Conservation (phyloP, 2,329 filamentous ascomycete genomes). For the Aspergillus aculeatus region DNA sequence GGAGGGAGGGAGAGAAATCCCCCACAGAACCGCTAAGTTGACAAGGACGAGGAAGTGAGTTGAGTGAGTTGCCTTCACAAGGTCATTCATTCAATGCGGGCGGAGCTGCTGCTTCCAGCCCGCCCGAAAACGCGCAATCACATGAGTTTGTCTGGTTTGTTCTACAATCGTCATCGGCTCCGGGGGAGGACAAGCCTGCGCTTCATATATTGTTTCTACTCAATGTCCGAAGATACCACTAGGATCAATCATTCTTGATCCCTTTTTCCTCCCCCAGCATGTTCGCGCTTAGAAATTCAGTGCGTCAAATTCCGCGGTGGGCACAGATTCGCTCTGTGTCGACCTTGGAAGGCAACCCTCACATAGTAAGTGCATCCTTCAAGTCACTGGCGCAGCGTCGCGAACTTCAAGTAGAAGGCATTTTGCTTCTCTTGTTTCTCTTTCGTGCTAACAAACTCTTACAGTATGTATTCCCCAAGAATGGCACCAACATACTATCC, state of each 20-base stretch:
- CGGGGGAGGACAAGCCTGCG: background rate
- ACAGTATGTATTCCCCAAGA: constrained; percentile 51
- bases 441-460: constrained; percentile 15
- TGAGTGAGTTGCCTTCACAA: no score
- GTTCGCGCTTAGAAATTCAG: constrained; percentile 23
- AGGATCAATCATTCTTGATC: background rate
- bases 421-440: background rate
- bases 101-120: background rate
- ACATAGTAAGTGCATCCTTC: constrained; percentile 36
- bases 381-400: background rate
- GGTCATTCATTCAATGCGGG: background rate
- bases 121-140: constrained; percentile 24
- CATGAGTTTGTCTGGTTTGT: constrained; percentile 34
- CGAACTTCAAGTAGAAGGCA: background rate
- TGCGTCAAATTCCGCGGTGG: constrained; percentile 25
- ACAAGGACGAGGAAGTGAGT: background rate
- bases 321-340: constrained; percentile 33
- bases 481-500: constrained; percentile 51
- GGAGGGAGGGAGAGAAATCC: background rate
- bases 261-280: constrained; percentile 17
- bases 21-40: background rate
- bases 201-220: background rate
- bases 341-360: constrained; percentile 38
- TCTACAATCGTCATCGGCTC: constrained; percentile 13
- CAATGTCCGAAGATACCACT: background rate